Evolutionary conservation across 805 yeast species (phyloP).

Genomic region (Brettanomyces custersianus): DNA sequence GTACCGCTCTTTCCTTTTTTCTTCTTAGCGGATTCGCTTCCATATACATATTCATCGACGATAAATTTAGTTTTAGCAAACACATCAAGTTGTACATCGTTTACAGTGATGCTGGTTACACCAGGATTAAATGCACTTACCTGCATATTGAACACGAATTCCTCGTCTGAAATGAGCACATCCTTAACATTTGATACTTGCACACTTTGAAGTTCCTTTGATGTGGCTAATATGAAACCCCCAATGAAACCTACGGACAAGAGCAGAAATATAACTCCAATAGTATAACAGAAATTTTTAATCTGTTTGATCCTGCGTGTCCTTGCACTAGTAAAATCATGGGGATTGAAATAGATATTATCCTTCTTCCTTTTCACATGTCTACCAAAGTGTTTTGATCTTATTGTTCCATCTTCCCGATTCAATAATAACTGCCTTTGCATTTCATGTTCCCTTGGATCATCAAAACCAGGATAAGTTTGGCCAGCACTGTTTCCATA

Average conservation of each 20-base stretch:
- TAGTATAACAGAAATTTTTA: constrained; percentile 31
- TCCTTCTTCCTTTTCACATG: constrained; percentile 17
- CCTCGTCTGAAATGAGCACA: constrained; percentile 75
- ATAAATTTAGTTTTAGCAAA: constrained; percentile 66
- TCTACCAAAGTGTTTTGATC: too few species aligned
- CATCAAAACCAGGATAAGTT: too few species aligned
- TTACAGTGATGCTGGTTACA: constrained; percentile 54
- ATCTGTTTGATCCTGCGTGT: constrained; percentile 22
- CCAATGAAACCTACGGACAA: constrained; percentile 65
- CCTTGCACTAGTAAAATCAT: constrained; percentile 27
- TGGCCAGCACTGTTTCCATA: constrained; percentile 1
- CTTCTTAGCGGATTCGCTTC: background rate
- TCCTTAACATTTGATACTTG: constrained; percentile 54
- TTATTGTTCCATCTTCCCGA: too few species aligned
- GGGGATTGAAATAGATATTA: constrained; percentile 27
- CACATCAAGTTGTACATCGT: constrained; percentile 67
- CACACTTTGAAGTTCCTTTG: constrained; percentile 70
- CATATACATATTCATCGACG: constrained; percentile 6
- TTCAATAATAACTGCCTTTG: too few species aligned
- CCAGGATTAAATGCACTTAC: constrained; percentile 87
- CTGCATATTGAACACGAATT: constrained; percentile 67
- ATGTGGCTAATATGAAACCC: constrained; percentile 81
- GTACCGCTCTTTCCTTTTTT: background rate
- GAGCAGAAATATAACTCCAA: constrained; percentile 38
- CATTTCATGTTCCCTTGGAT: background rate